Evolutionary conservation across 83 land plant genomes (phyloP).

Genomic region (Picea abies): DNA sequence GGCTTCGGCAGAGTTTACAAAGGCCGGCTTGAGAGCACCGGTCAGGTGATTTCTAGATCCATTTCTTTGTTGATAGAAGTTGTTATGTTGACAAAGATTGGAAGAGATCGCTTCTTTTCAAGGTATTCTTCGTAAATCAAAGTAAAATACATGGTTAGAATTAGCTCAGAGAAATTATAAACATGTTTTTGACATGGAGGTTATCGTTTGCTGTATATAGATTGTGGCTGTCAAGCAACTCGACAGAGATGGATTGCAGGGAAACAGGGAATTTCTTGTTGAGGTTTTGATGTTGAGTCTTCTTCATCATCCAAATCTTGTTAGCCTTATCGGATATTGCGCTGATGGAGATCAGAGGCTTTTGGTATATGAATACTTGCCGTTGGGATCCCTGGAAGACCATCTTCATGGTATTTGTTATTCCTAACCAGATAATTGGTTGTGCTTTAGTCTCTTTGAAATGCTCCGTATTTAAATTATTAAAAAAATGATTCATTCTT

Average conservation of each 20-base stretch:
- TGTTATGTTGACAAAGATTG: too few relatives aligned
- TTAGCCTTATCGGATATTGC: slow-evolving; percentile 19
- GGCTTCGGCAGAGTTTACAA: too few relatives aligned
- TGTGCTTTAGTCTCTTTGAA: neutral
- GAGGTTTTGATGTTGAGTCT: slow-evolving; percentile 23
- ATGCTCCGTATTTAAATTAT: neutral
- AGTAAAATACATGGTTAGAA: too few relatives aligned
- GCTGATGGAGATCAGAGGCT: slow-evolving; percentile 21
- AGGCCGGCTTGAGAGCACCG: too few relatives aligned
- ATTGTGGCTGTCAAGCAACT: slow-evolving; percentile 22
- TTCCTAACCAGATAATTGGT: neutral
- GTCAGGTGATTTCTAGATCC: too few relatives aligned
- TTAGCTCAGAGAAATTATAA: too few relatives aligned
- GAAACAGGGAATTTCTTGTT: slow-evolving; percentile 22
- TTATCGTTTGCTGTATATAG: neutral
- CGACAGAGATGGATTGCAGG: slow-evolving; percentile 18
- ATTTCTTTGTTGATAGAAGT: too few relatives aligned
- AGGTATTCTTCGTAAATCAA: too few relatives aligned
- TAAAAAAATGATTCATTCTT: too few relatives aligned
- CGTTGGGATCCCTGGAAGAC: slow-evolving; percentile 18
- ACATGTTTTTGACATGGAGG: too few relatives aligned
- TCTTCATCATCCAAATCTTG: slow-evolving; percentile 19
- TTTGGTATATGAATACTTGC: slow-evolving; percentile 20
- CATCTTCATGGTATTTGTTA: slow-evolving; percentile 15
- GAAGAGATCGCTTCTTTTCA: too few relatives aligned